Base-by-base conservation (phyloP, 257 asterid species). In the Prunella vulgaris region DNA sequence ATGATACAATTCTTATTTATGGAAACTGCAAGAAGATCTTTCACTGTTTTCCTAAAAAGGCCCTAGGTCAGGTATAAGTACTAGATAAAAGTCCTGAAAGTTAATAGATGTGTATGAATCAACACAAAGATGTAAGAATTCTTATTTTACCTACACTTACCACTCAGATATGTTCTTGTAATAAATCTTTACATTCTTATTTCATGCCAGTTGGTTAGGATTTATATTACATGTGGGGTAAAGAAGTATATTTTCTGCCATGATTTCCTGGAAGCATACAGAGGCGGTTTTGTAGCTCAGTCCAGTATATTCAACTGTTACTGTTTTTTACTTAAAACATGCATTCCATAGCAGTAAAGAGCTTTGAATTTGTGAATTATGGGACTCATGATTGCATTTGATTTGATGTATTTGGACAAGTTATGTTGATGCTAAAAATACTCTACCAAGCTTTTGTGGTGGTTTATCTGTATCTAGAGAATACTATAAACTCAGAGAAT, bases 371-470 rank as follows among this genome's bases (percentile, higher is more conserved):
- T 25, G 28, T 25, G 12, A 2, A 21, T 21, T 18, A 4, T 27
- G 44, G 65, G 58, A n/a, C 44, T 30, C 40, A 65, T 18, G 72
- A 65, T 38, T 28, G 51, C 59, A 8, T 21, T 57, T 58, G 5
- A 7, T 32, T 57, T 58, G 10, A 22, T 32, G 35, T 74, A 28
- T 58, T 65, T 71, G 61, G 66, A 37, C 60, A 56, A 35, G 30
- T 52, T 56, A 52, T 72, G 17, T 42, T 54, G 33, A 32, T 58
- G 15, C 18, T 60, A 14, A 25, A 30, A 67, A 20, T 62, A 28
- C 7, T 69, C 33, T 60, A 13, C 76, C 57, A 17, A 53, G 58
- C 49, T 27, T 56, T 44, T 14, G 27, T 52, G 60, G 14, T 67
- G 49, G 46, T 63, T 57, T 62, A 25, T 40, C 32, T n/a, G n/a